Evolutionary conservation across 768 basidiomycete species (phyloP).

Genomic region (Lactifluus volemus): DNA sequence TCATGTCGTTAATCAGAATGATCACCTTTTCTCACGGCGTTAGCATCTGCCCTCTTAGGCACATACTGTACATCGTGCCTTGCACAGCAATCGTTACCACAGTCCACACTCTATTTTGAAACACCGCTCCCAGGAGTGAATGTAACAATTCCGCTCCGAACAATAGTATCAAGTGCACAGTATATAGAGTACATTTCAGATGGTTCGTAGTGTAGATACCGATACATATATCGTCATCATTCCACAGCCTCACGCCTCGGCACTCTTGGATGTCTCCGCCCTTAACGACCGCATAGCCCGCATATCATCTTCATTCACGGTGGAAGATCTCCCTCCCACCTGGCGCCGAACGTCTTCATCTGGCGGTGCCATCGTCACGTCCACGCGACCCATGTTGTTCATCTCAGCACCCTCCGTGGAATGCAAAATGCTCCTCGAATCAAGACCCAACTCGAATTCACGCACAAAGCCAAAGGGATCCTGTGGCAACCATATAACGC

Average conservation of each 20-base stretch:
- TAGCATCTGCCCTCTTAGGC: no score
- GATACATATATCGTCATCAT: no score
- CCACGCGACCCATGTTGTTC: constrained; percentile 53
- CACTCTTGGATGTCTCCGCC: not conserved
- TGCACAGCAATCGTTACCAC: no score
- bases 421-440: constrained; percentile 42
- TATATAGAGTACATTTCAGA: not conserved
- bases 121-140: no score
- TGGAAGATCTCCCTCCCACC: not conserved
- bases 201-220: not conserved
- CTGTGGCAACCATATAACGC: constrained; percentile 79
- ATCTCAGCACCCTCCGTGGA: constrained; percentile 44
- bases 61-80: no score
- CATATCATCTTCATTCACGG: not conserved
- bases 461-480: constrained; percentile 58
- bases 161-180: no score
- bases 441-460: constrained; percentile 51
- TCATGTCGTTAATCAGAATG: no score
- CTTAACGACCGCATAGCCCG: not conserved
- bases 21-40: no score
- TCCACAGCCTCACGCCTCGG: not conserved
- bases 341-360: constrained; percentile 19
- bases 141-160: no score
- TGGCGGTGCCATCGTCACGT: constrained; percentile 39
- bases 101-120: no score